Base-by-base conservation (phyloP, 306 rosid genomes). In the Abrus precatorius region DNA sequence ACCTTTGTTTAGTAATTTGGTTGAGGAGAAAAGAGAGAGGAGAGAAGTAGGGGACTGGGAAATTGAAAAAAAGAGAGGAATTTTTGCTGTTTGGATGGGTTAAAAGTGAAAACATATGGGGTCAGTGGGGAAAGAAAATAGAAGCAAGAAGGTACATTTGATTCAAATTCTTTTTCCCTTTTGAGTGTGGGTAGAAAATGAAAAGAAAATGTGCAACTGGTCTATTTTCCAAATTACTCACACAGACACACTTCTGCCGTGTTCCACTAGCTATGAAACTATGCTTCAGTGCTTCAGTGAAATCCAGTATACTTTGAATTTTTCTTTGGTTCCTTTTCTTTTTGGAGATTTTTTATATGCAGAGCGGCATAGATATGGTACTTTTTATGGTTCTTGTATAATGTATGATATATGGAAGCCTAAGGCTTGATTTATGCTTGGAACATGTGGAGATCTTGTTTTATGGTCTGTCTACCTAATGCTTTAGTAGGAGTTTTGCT, bases 1-100 rank as follows among this genome's bases (percentile, higher is more conserved):
- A 7, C 66, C 2, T 64, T 49, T 36, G 74, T 77, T 76, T 50
- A n/a, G 32, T 52, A 27, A 64, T 65, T 64, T 76, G 81, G 64
- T 38, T 64, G 1, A 5, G 72, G 33, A 48, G 49, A 47, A 20
- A 76, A 47, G n/a, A 45, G 44, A n/a, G 74, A 33, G 72, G 41
- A 63, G 47, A 63, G 28, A 59, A 47, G 44, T 62, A 9, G 72
- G 80, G 44, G 36, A 54, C 2, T 5, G 45, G 80, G 34, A 61
- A 75, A 45, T 59, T 60, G 5, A 45, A 7, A 33, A 28, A 50
- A 36, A 27, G 40, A 27, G 40, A 6, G 28, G 28, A 49, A 40
- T 54, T 20, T 73, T 7, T 73, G 65, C 52, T 73, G 66, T 72
- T 36, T 53, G 36, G 77, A 36, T 72, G 36, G 38, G 38, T 75